Percentiles rank a stretch among this genome's conserved stretches.
These are phyloP conservation scores for Blastocystis sp. DNA, from an alignment of 352 stramenopile species.

Conservation along the genomic window DNA sequence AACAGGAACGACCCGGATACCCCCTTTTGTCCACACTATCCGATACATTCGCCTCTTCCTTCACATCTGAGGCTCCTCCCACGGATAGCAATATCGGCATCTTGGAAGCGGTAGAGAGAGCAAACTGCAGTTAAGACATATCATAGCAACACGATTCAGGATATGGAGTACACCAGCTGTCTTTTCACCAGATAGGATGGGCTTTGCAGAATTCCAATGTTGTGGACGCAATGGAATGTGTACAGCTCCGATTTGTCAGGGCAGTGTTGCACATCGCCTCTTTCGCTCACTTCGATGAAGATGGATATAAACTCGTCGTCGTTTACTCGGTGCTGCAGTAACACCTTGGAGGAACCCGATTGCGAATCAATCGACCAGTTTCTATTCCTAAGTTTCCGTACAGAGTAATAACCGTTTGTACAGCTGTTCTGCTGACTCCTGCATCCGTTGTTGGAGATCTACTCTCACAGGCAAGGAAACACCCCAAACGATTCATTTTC, in stretches of 20 bases:
- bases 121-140: not conserved
- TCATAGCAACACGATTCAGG: not conserved
- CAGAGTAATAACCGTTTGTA: not conserved
- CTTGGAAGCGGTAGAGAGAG: not conserved
- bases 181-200: not conserved
- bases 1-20: conserved; percentile 3
- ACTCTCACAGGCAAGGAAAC: not conserved
- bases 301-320: conserved; percentile 2
- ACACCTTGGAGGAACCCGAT: not conserved
- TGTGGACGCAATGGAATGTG: conserved; percentile 24
- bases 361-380: not conserved
- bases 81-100: not conserved
- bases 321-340: not conserved
- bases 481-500: not conserved
- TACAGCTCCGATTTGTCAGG: not conserved
- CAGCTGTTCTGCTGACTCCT: not conserved
- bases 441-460: conserved; percentile 6
- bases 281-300: not conserved
- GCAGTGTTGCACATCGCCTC: not conserved
- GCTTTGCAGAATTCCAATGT: not conserved
- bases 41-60: not conserved
- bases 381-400: not conserved
- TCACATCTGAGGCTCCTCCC: conserved; percentile 3
- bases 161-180: conserved; percentile 43
- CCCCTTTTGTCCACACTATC: not conserved